These are phyloP conservation scores for Flagelloscypha sp. DNA, from an alignment of 768 basidiomycete species.

Conservation along the genomic window DNA sequence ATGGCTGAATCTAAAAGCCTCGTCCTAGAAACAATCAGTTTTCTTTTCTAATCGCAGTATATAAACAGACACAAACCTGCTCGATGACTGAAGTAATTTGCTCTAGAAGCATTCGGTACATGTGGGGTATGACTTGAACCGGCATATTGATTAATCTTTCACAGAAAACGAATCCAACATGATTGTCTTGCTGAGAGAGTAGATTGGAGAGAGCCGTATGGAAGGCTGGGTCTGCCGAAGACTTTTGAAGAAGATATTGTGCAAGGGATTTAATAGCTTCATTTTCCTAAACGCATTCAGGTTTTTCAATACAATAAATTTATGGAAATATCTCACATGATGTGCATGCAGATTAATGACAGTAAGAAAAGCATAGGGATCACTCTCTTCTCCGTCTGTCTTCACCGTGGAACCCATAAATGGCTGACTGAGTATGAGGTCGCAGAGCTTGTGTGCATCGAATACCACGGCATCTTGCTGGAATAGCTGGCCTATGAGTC, in stretches of 20 bases:
- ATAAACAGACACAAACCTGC: conserved; percentile 39
- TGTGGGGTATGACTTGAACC: conserved; percentile 82
- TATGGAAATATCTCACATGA: conserved; percentile 32
- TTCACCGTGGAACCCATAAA: conserved; percentile 79
- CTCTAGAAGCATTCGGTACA: conserved; percentile 82
- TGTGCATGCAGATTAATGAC: conserved; percentile 72
- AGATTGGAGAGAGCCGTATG: conserved; percentile 46
- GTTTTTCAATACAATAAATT: conserved; percentile 1
- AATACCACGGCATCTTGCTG: conserved; percentile 67
- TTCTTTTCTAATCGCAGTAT: conserved; percentile 1
- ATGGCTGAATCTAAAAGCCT: conserved; percentile 67
- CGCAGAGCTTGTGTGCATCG: conserved; percentile 64
- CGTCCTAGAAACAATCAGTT: conserved; percentile 27
- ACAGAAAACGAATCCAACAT: conserved; percentile 78
- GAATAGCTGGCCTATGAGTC: conserved; percentile 63
- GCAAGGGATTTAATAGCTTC: conserved; percentile 62
- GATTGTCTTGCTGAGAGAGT: conserved; percentile 40
- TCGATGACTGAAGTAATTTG: conserved; percentile 71
- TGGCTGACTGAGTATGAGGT: conserved; percentile 69
- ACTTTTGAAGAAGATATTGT: conserved; percentile 61
- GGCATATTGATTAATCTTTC: conserved; percentile 95
- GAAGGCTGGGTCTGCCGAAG: conserved; percentile 39
- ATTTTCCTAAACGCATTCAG: conserved; percentile 42
- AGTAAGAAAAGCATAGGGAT: conserved; percentile 84
- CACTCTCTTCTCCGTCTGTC: conserved; percentile 82